phyloP scores from a whole-genome alignment of 768 basidiomycete genomes.

The Tricholomella constricta region DNA sequence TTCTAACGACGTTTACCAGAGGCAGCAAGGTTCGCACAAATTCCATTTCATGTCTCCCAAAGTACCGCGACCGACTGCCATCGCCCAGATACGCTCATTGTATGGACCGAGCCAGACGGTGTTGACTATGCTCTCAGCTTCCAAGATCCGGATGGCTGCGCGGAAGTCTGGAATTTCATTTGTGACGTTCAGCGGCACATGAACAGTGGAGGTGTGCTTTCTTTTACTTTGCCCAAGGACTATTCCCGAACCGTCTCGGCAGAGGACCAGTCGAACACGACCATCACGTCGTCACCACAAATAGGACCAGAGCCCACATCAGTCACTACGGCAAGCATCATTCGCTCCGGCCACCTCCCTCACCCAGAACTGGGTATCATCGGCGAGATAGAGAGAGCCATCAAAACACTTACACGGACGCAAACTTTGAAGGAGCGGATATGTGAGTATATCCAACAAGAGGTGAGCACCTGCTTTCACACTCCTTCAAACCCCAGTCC shows the following conservation, averaged over 20 bases:
- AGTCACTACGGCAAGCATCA: conserved; percentile 62
- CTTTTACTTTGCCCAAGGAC: neutral
- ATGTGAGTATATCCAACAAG: conserved; percentile 85
- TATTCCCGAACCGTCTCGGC: conserved; percentile 20
- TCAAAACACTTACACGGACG: conserved; percentile 76
- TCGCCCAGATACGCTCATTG: conserved; percentile 87
- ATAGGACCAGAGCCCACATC: conserved; percentile 57
- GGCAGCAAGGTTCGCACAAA: conserved; percentile 63
- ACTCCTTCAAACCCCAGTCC: conserved; percentile 9
- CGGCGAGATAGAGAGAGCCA: conserved; percentile 74
- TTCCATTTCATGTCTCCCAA: conserved; percentile 5
- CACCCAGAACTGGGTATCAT: conserved; percentile 77
- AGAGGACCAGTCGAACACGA: conserved; percentile 48
- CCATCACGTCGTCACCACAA: conserved; percentile 62
- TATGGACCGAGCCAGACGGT: conserved; percentile 96
- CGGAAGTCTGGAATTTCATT: conserved; percentile 98
- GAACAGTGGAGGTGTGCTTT: conserved; percentile 57
- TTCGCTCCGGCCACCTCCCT: conserved; percentile 75
- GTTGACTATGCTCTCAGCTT: conserved; percentile 97
- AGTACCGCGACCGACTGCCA: neutral
- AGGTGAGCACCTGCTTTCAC: conserved; percentile 53
- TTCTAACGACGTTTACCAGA: conserved; percentile 81
- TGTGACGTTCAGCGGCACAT: conserved; percentile 87
- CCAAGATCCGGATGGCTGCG: conserved; percentile 93
- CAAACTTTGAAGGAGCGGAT: conserved; percentile 76